Base-by-base conservation (phyloP, 257 asterid species). In the Anisodus tanguticus region DNA sequence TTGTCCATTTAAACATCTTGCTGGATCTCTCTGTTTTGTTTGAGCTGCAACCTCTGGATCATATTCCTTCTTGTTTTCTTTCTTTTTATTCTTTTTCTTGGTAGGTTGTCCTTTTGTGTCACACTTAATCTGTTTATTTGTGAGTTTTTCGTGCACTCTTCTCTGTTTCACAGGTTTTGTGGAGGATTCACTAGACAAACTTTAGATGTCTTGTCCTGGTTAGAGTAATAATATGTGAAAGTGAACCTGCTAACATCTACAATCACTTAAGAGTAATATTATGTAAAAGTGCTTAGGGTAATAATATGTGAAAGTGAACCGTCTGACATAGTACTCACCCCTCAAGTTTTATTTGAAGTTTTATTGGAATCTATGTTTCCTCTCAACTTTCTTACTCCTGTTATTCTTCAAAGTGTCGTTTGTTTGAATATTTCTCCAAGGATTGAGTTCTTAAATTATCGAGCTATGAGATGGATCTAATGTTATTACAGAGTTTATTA, bases 41-140 rank as follows among this genome's bases (percentile, higher is more conserved):
- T 47, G 59, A 72, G 41, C 54, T 72, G 41, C 41, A 72, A 72
- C n/a, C 6, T 72, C 80, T 72, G 79, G 79, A 71, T 43, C 79
- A n/a, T 45, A 17, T n/a, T 68, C 77, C 55, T 4, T 9, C 2
- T 43, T 70, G 16, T 9, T 71, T 45, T 71, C 37, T 45, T 71
- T 71, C 37, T n/a, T 9, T 71, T 31, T 31, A 31, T 71, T 71
- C 55, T 70, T 16, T 0, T 37, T 68, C 57, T 71, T 71, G 35
- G 37, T 70, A 17, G 57, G 79, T 71, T 71, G 9, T 71, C 57
- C 57, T 71, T 71, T 71, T n/a, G 37, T 45, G 57, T 71, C 57
- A 43, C 57, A 71, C 57, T 70, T 43, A 9, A 39, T 68, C 15
- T 43, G 17, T 71, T 70, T 71, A 71, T 43, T 43, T 47, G 53